Percentiles rank a stretch among this genome's conserved stretches.
Evolutionary conservation across 2,329 filamentous ascomycete species (phyloP).

Genomic region (Metarhizium album): DNA sequence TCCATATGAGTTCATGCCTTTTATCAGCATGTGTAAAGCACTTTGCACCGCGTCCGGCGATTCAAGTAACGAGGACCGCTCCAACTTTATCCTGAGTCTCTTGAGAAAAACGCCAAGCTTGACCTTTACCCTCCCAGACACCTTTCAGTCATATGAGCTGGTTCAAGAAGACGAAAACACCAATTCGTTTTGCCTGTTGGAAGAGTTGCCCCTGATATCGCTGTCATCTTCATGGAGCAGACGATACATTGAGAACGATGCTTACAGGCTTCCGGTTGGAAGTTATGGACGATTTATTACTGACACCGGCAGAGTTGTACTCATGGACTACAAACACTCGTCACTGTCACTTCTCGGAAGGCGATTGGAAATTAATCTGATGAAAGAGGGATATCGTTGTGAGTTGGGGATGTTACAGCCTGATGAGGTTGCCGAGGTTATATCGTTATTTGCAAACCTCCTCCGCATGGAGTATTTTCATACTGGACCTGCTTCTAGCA

Average conservation of each 20-base stretch:
- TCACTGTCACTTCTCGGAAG: constrained; percentile 70
- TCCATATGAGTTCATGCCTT: constrained; percentile 74
- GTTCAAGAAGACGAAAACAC: constrained; percentile 78
- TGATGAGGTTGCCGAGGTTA: constrained; percentile 60
- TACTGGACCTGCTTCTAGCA: constrained; percentile 13
- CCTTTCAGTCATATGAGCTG: constrained; percentile 66
- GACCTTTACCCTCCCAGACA: constrained; percentile 62
- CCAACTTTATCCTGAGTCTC: constrained; percentile 48
- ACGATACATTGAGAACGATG: constrained; percentile 33
- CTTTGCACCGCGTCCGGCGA: constrained; percentile 34
- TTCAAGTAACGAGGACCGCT: constrained; percentile 19
- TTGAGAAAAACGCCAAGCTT: constrained; percentile 62
- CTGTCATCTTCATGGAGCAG: constrained; percentile 34
- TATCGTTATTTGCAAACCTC: constrained; percentile 63
- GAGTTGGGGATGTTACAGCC: constrained; percentile 42
- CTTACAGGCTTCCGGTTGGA: constrained; percentile 53
- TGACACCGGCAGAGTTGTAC: constrained; percentile 64
- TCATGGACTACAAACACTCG: constrained; percentile 71
- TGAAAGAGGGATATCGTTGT: constrained; percentile 42
- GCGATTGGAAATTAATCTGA: constrained; percentile 56
- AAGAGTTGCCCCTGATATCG: constrained; percentile 53
- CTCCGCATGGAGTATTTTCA: constrained; percentile 42
- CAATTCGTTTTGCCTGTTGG: constrained; percentile 61
- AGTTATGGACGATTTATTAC: constrained; percentile 64
- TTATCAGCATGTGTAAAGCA: constrained; percentile 60